Evolutionary conservation across 139 green algal genomes (phyloP).

Genomic region (Yamagishiella unicocca): DNA sequence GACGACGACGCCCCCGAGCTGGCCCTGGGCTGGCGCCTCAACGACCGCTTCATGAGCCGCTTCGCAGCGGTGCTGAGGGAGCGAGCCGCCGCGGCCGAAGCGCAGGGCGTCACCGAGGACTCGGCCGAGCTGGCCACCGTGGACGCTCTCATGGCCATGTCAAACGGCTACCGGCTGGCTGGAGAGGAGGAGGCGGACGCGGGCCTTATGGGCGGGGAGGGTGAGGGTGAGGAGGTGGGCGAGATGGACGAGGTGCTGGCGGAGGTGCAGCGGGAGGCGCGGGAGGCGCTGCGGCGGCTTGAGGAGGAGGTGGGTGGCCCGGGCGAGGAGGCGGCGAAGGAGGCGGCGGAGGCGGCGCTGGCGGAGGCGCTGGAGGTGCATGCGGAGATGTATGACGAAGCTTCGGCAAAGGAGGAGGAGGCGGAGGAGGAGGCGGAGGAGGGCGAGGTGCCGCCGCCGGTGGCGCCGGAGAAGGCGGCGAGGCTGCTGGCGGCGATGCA

Average conservation of each 20-base stretch:
- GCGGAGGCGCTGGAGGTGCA: background rate
- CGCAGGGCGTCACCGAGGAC: background rate
- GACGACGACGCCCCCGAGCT: background rate
- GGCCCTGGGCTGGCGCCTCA: background rate
- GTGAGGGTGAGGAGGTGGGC: background rate
- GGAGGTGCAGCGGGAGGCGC: background rate
- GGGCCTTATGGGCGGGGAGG: background rate
- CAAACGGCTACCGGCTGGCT: conserved; percentile 1
- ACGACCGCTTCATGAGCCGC: background rate
- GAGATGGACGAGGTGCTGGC: background rate
- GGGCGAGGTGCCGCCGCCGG: background rate
- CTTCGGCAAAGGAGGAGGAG: background rate
- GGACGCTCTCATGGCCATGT: conserved; percentile 18
- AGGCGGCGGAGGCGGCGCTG: conserved; percentile 2
- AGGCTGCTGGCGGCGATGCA: background rate
- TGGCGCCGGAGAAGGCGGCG: background rate
- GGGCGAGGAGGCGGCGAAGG: background rate
- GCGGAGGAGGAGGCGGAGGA: background rate
- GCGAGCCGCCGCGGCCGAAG: background rate
- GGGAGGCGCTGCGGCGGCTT: conserved; percentile 8
- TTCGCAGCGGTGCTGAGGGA: background rate
- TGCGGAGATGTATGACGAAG: conserved; percentile 3
- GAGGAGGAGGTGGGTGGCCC: background rate
- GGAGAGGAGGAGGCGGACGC: conserved; percentile 2
- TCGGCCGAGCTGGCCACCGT: background rate